Base-by-base conservation (phyloP, 305 asterid genomes). In the Lippia alba region DNA sequence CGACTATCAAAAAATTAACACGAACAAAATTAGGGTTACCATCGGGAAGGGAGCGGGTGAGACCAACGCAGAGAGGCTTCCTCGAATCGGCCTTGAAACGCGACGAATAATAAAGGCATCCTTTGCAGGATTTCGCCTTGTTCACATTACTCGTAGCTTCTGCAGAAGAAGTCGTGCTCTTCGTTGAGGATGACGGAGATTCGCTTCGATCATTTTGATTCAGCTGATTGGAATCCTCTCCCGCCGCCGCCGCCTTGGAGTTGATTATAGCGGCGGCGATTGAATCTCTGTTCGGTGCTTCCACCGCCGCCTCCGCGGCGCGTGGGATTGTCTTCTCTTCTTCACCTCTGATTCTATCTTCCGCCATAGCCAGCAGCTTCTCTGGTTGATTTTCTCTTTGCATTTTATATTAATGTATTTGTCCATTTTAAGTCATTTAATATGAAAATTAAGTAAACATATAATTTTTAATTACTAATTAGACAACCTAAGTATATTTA, bases 91-190 rank as follows among this genome's bases (percentile, higher is more conserved):
- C 78, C 82, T 85, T 84, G 79, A 88, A 69, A 58, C 77, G 76
- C 0, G 97, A 88, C 17, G 97, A 90, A 73, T 90, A 92, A 67
- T 86, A 90, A 1, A 92, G 76, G 75, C 91, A 85, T 4, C 97
- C 96, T 72, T 86, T 92, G 87, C 97, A 92, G 14, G 96, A 90
- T 75, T 83, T 92, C 9, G 89, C 96, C 67, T 76, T 80, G 58
- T 54, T 65, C 17, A 59, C 77, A 66, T 41, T 51, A 56, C 62
- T 67, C 20, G 44, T 36, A 30, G 72, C 46, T 51, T 58, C 67
- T 16, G 76, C 58, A 51, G 75, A 0, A 72, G 63, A 64, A 73
- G 69, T 18, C 75, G 71, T 18, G 18, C 50, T 74, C 57, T 77
- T 84, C 32, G 79, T 45, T 6, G 78, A 74, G 2, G 87, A 66